These are phyloP conservation scores for Cercophora scortea DNA, from an alignment of 495 filamentous ascomycete genomes.

Conservation along the genomic window DNA sequence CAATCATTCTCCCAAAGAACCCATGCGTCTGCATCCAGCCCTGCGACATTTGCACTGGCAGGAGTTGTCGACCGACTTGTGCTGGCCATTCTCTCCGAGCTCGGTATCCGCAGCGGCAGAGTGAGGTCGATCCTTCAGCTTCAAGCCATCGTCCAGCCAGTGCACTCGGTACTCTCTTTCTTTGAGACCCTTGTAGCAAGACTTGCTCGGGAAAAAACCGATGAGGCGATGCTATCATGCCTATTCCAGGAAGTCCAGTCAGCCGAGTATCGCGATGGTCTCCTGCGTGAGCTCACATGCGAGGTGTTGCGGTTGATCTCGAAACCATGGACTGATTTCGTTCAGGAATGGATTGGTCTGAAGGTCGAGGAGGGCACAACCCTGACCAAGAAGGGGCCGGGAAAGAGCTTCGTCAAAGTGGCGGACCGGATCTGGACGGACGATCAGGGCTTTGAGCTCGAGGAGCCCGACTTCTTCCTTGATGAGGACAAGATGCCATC, in stretches of 20 bases:
- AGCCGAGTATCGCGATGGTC: conserved; percentile 53
- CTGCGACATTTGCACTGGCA: conserved; percentile 54
- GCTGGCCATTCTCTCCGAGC: conserved; percentile 45
- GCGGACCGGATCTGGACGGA: conserved; percentile 49
- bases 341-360: conserved; percentile 74
- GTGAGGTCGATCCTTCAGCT: conserved; percentile 59
- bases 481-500: conserved; percentile 54
- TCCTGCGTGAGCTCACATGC: conserved; percentile 54
- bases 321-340: conserved; percentile 61
- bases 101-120: conserved; percentile 34
- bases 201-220: conserved; percentile 45
- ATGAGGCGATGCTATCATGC: conserved; percentile 61
- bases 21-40: conserved; percentile 33
- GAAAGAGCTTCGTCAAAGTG: conserved; percentile 53
- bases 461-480: conserved; percentile 51
- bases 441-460: conserved; percentile 42
- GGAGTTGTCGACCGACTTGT: conserved; percentile 49
- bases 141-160: conserved; percentile 54
- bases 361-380: conserved; percentile 44
- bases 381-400: conserved; percentile 34
- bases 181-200: conserved; percentile 52
- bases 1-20: conserved; percentile 43
- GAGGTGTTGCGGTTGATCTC: conserved; percentile 59
- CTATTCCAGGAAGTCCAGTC: conserved; percentile 57
- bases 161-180: conserved; percentile 53